These are phyloP conservation scores for Entomortierella lignicola DNA, from an alignment of 192 early-diverging fungal genomes.

Conservation along the genomic window DNA sequence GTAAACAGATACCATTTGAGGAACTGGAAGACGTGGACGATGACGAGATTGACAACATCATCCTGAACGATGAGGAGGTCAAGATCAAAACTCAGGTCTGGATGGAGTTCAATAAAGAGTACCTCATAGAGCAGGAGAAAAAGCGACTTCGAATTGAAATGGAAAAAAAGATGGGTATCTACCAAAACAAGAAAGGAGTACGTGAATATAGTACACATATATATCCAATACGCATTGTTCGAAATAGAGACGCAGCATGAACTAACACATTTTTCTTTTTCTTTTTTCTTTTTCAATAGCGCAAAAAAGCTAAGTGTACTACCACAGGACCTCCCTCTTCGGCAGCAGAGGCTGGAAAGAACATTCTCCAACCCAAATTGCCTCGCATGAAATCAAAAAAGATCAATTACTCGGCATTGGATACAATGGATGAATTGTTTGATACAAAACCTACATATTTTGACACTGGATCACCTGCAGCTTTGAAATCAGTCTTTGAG, in stretches of 20 bases:
- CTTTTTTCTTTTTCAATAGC: constrained; percentile 17
- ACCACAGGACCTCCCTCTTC: constrained; percentile 59
- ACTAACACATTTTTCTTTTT: constrained; percentile 2
- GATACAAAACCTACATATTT: constrained; percentile 51
- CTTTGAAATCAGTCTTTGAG: constrained; percentile 48
- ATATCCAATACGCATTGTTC: no score
- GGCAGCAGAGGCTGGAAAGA: constrained; percentile 83
- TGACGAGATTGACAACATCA: constrained; percentile 75
- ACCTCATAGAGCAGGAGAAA: constrained; percentile 67
- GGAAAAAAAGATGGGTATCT: constrained; percentile 59
- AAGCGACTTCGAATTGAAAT: constrained; percentile 46
- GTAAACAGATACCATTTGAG: constrained; percentile 48
- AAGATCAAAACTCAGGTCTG: constrained; percentile 84
- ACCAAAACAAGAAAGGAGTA: constrained; percentile 54
- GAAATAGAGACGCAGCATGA: neutral
- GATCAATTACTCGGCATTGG: constrained; percentile 81
- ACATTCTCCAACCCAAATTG: constrained; percentile 75
- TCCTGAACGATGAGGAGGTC: constrained; percentile 83
- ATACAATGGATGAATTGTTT: constrained; percentile 78
- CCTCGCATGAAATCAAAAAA: constrained; percentile 80
- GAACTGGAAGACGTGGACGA: constrained; percentile 74
- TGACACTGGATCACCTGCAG: constrained; percentile 11
- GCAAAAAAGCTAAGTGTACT: constrained; percentile 56
- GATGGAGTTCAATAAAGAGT: constrained; percentile 91
- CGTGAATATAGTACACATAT: constrained; percentile 11